Base-by-base conservation (phyloP, 1,284 basidiomycete species). In the Farysia itapuensis region DNA sequence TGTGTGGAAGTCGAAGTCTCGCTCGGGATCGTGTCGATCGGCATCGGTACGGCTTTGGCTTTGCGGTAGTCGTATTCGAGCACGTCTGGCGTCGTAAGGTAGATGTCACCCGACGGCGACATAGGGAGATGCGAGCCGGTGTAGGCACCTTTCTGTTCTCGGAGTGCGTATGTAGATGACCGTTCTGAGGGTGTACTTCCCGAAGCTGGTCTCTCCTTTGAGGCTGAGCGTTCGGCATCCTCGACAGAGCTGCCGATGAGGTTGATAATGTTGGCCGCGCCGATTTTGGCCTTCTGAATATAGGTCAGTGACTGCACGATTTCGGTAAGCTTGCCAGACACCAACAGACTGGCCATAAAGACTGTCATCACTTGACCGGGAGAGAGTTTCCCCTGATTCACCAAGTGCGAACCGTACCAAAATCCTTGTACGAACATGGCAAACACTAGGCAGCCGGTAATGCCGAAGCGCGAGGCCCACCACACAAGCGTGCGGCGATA, bases 371-470 rank as follows among this genome's bases (percentile, higher is more conserved):
- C 89, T 37, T 86, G 83, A 4, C 89, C 89, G 0, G 87, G 81
- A 2, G 79, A 80, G 39, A 85, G 81, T 48, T 82, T 84, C 4
- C 87, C 87, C 15, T 85, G 81, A 19, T 84, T 80, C 12, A 98
- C 90, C 40, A 96, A 83, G 71, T 88, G 86, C 3, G 87, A 84
- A 12, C 94, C 95, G 75, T 88, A 97, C 89, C 92, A 96, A 79
- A 97, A 97, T 1, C 89, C 92, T 70, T 92, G 88, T 9, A 97
- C 90, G 78, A 97, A 97, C 84, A 95, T 96, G 25, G 84, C 82
- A 81, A 94, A 86, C 57, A 87, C 84, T 37, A 88, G 80, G 1
- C 39, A 39, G 6, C 74, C 90, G 88, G 70, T 92, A 4, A 85
- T 52, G 20, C 85, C 87, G 3, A 83, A 80, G 7, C 86, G 85